Evolutionary conservation across 345 rosid genomes (phyloP), one percentile per base, ranked within the genome.

Genomic region (Ailanthus altissimus): DNA sequence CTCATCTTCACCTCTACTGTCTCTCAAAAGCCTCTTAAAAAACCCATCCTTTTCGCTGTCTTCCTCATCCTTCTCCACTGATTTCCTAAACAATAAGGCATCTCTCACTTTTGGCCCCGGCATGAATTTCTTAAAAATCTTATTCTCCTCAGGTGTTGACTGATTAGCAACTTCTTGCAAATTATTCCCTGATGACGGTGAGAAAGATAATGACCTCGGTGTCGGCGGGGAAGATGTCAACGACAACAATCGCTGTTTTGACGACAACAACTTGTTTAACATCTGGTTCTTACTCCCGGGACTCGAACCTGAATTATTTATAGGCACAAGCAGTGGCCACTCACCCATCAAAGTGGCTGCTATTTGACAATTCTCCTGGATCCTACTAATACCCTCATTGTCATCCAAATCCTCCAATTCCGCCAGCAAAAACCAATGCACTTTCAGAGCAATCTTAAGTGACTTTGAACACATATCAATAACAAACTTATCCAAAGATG

Each of bases 291-390:
- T 97, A 85, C 92, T 88, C 78, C 97, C 98, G 0, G 94, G 91
- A 77, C 88, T 89, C 6, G 94, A 82, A 59, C 63, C 59, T 14
- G 81, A 85, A 79, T 75, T 88, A 18, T 63, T 93, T 49, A 87
- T 86, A 67, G 83, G 86, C 76, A 92, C 69, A 46, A 97, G 91
- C 4, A 92, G 92, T 10, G 89, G 87, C 99, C 99, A 97, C 80
- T 97, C 97, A 28, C 98, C 99, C 91, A 83, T 94, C 88, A 97
- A 81, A 77, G 98, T 97, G 28, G 98, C 97, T 1, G 98, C 97
- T 82, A 88, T 92, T 81, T 92, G 99, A 80, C 99, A 97, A 86
- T 94, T 91, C 82, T 97, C 98, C 87, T 94, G 99, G 83, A 97
- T 90, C 88, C 98, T 90, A 69, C 93, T 82, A 38, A 97, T 90